phyloP scores from a whole-genome alignment of 2,329 filamentous ascomycete species.

The Bretziella fagacearum region DNA sequence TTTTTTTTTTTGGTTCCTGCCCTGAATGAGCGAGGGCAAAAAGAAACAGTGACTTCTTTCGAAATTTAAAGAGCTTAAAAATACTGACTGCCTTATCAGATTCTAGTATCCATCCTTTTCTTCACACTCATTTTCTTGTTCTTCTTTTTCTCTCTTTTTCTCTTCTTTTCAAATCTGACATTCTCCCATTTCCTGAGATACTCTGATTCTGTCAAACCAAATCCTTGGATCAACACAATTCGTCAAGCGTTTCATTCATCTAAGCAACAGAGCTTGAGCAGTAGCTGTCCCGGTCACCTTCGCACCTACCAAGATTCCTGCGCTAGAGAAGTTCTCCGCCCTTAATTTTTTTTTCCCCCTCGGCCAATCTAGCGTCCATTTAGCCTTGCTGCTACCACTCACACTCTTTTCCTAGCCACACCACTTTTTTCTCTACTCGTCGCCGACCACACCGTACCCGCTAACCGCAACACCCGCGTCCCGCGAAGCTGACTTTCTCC shows the following conservation, averaged over 20 bases:
- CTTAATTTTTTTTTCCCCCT: slow-evolving; percentile 1
- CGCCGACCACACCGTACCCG: neutral
- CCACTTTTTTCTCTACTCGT: neutral
- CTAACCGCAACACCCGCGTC: neutral
- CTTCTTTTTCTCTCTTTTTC: neutral
- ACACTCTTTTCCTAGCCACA: neutral
- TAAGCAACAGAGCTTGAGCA: no score
- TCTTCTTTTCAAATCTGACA: neutral
- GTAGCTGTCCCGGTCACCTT: neutral
- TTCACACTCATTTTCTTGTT: neutral
- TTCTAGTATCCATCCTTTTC: neutral
- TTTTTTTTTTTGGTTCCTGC: no score
- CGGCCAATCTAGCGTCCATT: neutral
- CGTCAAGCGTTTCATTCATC: no score
- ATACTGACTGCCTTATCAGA: neutral
- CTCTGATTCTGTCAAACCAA: no score
- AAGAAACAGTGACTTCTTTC: no score
- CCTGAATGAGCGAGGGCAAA: no score
- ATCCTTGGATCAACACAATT: no score
- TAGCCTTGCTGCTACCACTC: slow-evolving; percentile 3
- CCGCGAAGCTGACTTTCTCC: neutral
- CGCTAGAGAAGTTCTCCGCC: neutral
- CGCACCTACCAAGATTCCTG: slow-evolving; percentile 1
- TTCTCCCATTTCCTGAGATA: no score
- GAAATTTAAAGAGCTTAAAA: neutral